Conservation (phyloP, 2,329 filamentous ascomycete genomes). For the Claviceps cyperi region DNA sequence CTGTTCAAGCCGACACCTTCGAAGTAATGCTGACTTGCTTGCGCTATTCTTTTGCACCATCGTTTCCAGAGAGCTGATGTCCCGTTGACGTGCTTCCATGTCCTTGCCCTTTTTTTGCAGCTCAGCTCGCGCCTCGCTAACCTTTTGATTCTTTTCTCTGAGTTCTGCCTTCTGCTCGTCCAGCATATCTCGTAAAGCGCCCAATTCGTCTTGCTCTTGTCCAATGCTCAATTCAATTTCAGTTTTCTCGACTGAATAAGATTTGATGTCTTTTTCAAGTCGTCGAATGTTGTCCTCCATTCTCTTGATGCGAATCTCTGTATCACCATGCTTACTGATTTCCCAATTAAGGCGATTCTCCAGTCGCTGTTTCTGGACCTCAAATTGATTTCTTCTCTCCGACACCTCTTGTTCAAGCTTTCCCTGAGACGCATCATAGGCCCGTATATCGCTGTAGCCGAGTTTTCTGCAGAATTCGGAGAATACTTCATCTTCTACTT, state of each 20-base stretch:
- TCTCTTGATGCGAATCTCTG: slow-evolving; percentile 51
- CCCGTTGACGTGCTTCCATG: slow-evolving; percentile 59
- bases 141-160: slow-evolving; percentile 54
- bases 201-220: slow-evolving; percentile 60
- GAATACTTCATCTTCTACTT: slow-evolving; percentile 83
- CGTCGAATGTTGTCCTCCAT: slow-evolving; percentile 53
- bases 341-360: slow-evolving; percentile 47
- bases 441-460: slow-evolving; percentile 77
- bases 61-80: slow-evolving; percentile 65
- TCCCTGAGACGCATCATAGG: slow-evolving; percentile 88
- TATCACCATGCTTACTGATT: slow-evolving; percentile 35
- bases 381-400: slow-evolving; percentile 76
- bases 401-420: slow-evolving; percentile 81
- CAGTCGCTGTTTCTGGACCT: slow-evolving; percentile 66
- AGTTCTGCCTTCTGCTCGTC: slow-evolving; percentile 54
- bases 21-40: slow-evolving; percentile 68
- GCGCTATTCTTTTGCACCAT: slow-evolving; percentile 76
- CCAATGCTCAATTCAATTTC: slow-evolving; percentile 61
- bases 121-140: slow-evolving; percentile 64
- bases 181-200: slow-evolving; percentile 57
- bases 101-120: slow-evolving; percentile 74
- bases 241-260: slow-evolving; percentile 58
- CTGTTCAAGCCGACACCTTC: slow-evolving; percentile 86
- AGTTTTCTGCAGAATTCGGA: slow-evolving; percentile 70
- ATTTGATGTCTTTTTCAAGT: slow-evolving; percentile 53